Percentiles rank a stretch among this genome's conserved stretches.
Conservation (phyloP, 2,329 filamentous ascomycete genomes). For the Diaporthe ampelina region DNA sequence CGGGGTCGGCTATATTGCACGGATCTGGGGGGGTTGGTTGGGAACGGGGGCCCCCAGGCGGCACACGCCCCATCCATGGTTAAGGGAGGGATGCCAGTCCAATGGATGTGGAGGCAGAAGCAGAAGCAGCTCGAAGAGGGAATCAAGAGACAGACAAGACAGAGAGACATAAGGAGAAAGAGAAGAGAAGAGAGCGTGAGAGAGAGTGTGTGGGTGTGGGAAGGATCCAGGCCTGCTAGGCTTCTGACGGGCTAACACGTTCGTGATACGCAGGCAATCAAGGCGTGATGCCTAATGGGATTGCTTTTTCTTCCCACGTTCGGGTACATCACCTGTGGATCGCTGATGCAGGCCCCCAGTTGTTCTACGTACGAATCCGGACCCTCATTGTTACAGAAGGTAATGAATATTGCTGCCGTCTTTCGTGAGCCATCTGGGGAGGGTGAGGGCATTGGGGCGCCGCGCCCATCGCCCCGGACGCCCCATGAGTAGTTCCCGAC, state of each 20-base stretch:
- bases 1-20: slow-evolving; percentile 10
- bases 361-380: background rate
- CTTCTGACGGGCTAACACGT: background rate
- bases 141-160: background rate
- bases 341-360: background rate
- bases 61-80: background rate
- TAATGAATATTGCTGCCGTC: background rate
- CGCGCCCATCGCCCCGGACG: background rate
- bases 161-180: background rate
- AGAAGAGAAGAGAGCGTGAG: background rate
- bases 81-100: slow-evolving; percentile 1
- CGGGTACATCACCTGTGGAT: slow-evolving; percentile 18
- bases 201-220: background rate
- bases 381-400: background rate
- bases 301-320: slow-evolving; percentile 8
- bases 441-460: background rate
- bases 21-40: background rate
- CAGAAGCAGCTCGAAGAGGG: background rate
- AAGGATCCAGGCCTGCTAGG: background rate
- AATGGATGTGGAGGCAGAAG: slow-evolving; percentile 17
- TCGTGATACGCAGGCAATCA: slow-evolving; percentile 12
- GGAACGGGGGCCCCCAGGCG: background rate
- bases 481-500: background rate
- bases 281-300: slow-evolving; percentile 9
- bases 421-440: background rate